Evolutionary conservation across 2,329 filamentous ascomycete species (phyloP).

Genomic region (Hypoxylon sp.): DNA sequence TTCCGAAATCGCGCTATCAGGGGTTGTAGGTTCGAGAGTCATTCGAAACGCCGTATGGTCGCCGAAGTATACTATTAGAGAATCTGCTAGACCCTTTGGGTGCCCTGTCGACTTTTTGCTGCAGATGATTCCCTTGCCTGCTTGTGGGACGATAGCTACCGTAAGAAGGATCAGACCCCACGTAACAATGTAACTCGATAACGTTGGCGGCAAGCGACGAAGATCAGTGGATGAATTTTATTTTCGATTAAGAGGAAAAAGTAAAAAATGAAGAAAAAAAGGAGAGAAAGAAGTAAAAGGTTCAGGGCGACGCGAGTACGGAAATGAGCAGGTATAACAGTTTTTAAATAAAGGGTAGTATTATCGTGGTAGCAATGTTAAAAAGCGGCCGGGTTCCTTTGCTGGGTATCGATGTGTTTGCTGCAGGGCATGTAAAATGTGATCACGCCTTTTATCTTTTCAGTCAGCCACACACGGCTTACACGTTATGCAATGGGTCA

Average conservation of each 20-base stretch:
- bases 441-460: neutral
- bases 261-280: neutral
- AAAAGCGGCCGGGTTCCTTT: too few species aligned
- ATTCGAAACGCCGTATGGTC: slow-evolving; percentile 28
- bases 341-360: slow-evolving; percentile 18
- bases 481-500: neutral
- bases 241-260: neutral
- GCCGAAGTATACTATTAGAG: slow-evolving; percentile 6
- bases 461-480: slow-evolving; percentile 13
- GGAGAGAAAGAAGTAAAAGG: slow-evolving; percentile 9
- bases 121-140: too few species aligned
- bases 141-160: slow-evolving; percentile 13
- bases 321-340: slow-evolving; percentile 18
- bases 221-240: neutral
- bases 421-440: too few species aligned
- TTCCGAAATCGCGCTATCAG: slow-evolving; percentile 44
- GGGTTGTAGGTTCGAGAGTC: slow-evolving; percentile 41
- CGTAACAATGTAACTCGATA: slow-evolving; percentile 22
- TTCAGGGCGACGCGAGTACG: slow-evolving; percentile 11
- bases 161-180: slow-evolving; percentile 19
- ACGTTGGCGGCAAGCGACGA: slow-evolving; percentile 6
- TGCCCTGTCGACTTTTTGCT: too few species aligned
- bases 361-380: slow-evolving; percentile 7
- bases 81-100: slow-evolving; percentile 1
- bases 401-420: too few species aligned